Conservation (phyloP, 106 monocot genomes). For the Dioscorea zingiberensis region DNA sequence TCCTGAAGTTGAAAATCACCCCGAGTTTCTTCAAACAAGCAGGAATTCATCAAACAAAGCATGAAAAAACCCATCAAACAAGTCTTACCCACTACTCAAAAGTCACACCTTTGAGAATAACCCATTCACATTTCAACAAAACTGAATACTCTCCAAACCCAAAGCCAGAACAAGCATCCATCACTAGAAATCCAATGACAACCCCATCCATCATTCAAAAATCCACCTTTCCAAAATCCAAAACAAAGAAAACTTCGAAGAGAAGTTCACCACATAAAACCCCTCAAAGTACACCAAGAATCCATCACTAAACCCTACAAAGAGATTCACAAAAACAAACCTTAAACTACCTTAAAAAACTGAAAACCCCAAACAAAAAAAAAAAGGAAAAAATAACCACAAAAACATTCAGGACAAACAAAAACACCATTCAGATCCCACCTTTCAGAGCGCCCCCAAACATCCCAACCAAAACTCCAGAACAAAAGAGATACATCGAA, state of each 20-base stretch:
- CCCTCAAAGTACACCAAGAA: too few species aligned
- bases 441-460: too few species aligned
- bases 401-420: too few species aligned
- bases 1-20: too few species aligned
- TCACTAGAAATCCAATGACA: not conserved
- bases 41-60: not conserved
- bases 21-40: too few species aligned
- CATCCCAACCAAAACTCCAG: not conserved
- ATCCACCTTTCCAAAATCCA: not conserved
- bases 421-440: too few species aligned
- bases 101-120: not conserved
- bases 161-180: too few species aligned
- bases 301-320: not conserved
- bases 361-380: conserved; percentile 4
- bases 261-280: too few species aligned
- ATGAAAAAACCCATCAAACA: too few species aligned
- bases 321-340: not conserved
- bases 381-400: too few species aligned
- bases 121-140: too few species aligned
- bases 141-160: too few species aligned
- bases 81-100: conserved; percentile 1
- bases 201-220: not conserved
- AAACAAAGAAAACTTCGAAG: not conserved
- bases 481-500: not conserved
- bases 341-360: not conserved